A percentile compares a stretch with the other conserved stretches of the same genome.
phyloP scores from a whole-genome alignment of 164 flowering plant genomes.

The Malania oleifera region DNA sequence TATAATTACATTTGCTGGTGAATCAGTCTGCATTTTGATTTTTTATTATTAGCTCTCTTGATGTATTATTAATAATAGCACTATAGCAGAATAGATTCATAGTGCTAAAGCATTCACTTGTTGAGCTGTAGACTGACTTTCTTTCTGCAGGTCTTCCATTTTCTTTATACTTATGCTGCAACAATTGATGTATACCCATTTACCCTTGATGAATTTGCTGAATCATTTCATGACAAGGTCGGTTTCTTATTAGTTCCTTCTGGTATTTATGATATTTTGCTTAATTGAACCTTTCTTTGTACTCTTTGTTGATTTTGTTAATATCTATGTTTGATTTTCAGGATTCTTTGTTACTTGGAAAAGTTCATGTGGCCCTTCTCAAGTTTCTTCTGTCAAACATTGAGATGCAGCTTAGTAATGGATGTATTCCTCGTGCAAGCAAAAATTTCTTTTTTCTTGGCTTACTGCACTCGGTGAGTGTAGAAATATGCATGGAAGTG shows the following conservation, averaged over 20 bases:
- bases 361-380: conserved; percentile 75
- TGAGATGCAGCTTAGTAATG: conserved; percentile 51
- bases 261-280: not conserved
- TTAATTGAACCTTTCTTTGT: not conserved
- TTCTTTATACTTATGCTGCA: conserved; percentile 63
- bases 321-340: conserved; percentile 21
- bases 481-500: too few relatives aligned
- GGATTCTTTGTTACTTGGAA: conserved; percentile 84
- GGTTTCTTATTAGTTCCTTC: conserved; percentile 8
- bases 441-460: conserved; percentile 68
- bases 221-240: conserved; percentile 91
- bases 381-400: conserved; percentile 59
- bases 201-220: conserved; percentile 87
- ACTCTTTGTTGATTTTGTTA: not conserved
- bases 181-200: conserved; percentile 47
- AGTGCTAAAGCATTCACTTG: not conserved
- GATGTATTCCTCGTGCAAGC: conserved; percentile 33
- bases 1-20: too few relatives aligned
- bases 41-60: too few relatives aligned
- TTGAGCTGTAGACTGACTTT: conserved; percentile 13
- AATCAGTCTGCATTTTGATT: too few relatives aligned
- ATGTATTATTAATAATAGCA: too few relatives aligned
- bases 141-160: conserved; percentile 65
- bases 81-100: too few relatives aligned
- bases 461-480: conserved; percentile 73